A percentile compares a stretch with the other conserved stretches of the same genome.
These are phyloP conservation scores for Macadamia tetraphylla DNA, from an alignment of 164 flowering plant species.

Conservation along the genomic window DNA sequence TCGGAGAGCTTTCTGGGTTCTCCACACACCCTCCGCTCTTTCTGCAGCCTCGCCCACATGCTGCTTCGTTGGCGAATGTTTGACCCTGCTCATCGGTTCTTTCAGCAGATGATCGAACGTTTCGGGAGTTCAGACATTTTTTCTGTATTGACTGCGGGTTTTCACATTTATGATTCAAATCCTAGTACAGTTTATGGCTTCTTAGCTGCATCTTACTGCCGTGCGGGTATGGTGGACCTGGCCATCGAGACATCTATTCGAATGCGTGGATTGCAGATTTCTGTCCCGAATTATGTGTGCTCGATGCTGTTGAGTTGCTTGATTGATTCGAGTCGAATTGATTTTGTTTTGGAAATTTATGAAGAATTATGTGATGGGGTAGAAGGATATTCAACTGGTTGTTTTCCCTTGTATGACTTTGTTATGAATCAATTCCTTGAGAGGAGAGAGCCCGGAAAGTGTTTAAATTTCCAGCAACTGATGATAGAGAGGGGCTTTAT, in stretches of 20 bases:
- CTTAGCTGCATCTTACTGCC: slow-evolving; percentile 28
- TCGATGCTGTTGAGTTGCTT: slow-evolving; percentile 23
- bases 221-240: slow-evolving; percentile 28
- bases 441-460: slow-evolving; percentile 24
- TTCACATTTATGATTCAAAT: slow-evolving; percentile 20
- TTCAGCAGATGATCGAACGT: slow-evolving; percentile 23
- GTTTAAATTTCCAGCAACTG: slow-evolving; percentile 23
- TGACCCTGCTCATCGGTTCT: slow-evolving; percentile 22
- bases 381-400: not conserved
- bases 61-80: slow-evolving; percentile 28
- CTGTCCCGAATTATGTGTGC: slow-evolving; percentile 21
- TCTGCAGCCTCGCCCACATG: slow-evolving; percentile 26
- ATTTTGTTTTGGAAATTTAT: slow-evolving; percentile 20
- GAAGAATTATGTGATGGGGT: slow-evolving; percentile 15
- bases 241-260: slow-evolving; percentile 17
- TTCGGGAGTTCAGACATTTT: slow-evolving; percentile 23
- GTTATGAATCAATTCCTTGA: slow-evolving; percentile 27
- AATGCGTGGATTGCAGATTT: slow-evolving; percentile 20
- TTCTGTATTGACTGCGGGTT: slow-evolving; percentile 19
- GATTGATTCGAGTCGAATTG: slow-evolving; percentile 20
- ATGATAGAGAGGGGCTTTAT: slow-evolving; percentile 25
- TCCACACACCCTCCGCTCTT: slow-evolving; percentile 23
- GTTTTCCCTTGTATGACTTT: slow-evolving; percentile 22
- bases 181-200: slow-evolving; percentile 29
- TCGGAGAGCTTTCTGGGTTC: slow-evolving; percentile 20